Evolutionary conservation across 495 filamentous ascomycete species (phyloP).

Genomic region (Lepraria neglecta): DNA sequence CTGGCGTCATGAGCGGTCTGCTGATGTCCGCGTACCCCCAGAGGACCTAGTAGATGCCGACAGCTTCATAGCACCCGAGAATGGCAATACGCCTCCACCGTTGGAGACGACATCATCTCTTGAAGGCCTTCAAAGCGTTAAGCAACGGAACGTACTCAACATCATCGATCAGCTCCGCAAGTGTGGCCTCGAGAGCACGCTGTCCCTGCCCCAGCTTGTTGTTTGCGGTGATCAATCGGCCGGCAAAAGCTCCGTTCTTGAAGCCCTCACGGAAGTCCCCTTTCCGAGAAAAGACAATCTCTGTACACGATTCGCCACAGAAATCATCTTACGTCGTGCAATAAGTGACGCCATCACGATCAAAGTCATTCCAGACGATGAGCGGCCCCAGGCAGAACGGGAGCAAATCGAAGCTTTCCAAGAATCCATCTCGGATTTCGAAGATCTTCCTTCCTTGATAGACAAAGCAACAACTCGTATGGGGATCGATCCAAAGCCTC

Average conservation of each 20-base stretch:
- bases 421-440: slow-evolving; percentile 16
- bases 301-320: slow-evolving; percentile 64
- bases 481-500: background rate
- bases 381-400: background rate
- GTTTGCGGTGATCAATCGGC: no score
- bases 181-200: slow-evolving; percentile 7
- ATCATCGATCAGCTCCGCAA: slow-evolving; percentile 6
- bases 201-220: no score
- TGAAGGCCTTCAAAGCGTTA: slow-evolving; percentile 1
- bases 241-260: no score
- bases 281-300: slow-evolving; percentile 58
- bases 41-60: background rate
- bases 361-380: background rate
- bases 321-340: slow-evolving; percentile 44
- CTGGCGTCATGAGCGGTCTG: background rate
- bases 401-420: background rate
- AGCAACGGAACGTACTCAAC: slow-evolving; percentile 6
- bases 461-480: slow-evolving; percentile 26
- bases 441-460: slow-evolving; percentile 37
- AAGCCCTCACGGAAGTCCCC: slow-evolving; percentile 62
- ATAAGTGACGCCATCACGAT: background rate
- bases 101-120: slow-evolving; percentile 1
- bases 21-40: background rate
- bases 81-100: background rate
- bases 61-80: background rate